phyloP scores from a whole-genome alignment of 164 flowering plant species.

The Tetrastigma voinierianum region DNA sequence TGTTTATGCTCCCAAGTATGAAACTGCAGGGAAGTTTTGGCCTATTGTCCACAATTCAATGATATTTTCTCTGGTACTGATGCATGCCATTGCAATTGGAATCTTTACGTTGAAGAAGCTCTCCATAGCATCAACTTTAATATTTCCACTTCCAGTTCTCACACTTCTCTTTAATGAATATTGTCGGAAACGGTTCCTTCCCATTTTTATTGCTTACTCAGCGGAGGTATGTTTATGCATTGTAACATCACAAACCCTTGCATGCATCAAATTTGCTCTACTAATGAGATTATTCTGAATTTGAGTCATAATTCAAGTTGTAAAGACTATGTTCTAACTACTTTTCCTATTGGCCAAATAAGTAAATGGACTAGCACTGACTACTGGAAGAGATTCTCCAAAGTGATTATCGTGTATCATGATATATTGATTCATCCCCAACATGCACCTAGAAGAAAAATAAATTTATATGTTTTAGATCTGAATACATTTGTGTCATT shows the following conservation, averaged over 20 bases:
- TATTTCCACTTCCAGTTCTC: conserved; percentile 47
- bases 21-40: conserved; percentile 59
- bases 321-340: no score
- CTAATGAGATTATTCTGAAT: neutral
- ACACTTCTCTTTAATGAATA: conserved; percentile 64
- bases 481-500: no score
- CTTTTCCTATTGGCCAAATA: no score
- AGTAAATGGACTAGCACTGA: no score
- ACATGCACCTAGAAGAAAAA: no score
- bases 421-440: no score
- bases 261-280: neutral
- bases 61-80: conserved; percentile 57
- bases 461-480: no score
- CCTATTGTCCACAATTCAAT: conserved; percentile 57
- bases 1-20: conserved; percentile 51
- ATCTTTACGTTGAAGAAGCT: conserved; percentile 54
- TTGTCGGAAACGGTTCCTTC: conserved; percentile 62
- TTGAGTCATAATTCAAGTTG: neutral
- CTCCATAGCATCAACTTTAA: conserved; percentile 35
- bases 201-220: conserved; percentile 42
- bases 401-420: no score
- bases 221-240: conserved; percentile 41
- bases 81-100: conserved; percentile 63
- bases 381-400: no score
- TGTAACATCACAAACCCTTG: neutral